Base-by-base conservation (phyloP, 371 early-diverging fungal genomes). In the Phascolomyces articulosus region DNA sequence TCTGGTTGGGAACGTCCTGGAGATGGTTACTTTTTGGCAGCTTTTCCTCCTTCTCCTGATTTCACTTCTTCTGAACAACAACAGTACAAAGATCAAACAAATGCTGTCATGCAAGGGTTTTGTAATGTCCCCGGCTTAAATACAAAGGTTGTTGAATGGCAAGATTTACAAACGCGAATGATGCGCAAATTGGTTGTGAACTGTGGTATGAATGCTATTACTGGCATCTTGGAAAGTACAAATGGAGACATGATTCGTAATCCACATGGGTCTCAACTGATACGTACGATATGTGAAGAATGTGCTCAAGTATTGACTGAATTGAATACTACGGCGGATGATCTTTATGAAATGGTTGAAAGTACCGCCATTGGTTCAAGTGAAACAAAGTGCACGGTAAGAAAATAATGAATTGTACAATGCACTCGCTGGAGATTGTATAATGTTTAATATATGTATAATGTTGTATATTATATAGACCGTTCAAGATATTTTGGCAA, bases 161-260 rank as follows among this genome's bases (percentile, higher is more conserved):
- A 74, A 0, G 74, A 75, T 2, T 55, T 86, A 9, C 71, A 77
- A 29, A 53, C 31, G 10, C 72, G 74, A 44, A 77, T 87, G 71
- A 61, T 81, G 48, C 70, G 77, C 1, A 89, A 89, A 71, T 65
- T 89, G 20, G 75, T 86, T 3, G 77, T 88, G 11, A 89, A 89
- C 62, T 82, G 86, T 0, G 68, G 73, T 1, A 85, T 88, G 62
- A 88, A 88, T 49, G 80, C 85, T 2, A 68, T 87, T 9, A 84
- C 87, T 0, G 78, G 87, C 29, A 55, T 85, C 11, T 62, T 81
- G 10, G 73, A 74, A 11, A 71, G 71, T 28, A 79, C 68, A 53
- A 89, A 89, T 58, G 78, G 80, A 2, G 60, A 56, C 4, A 49
- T 83, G 26, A 21, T 71, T 1, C 21, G 67, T 21, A 70, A 67